Conservation (phyloP, 2,329 filamentous ascomycete genomes). For the Chlorencoelia australis region DNA sequence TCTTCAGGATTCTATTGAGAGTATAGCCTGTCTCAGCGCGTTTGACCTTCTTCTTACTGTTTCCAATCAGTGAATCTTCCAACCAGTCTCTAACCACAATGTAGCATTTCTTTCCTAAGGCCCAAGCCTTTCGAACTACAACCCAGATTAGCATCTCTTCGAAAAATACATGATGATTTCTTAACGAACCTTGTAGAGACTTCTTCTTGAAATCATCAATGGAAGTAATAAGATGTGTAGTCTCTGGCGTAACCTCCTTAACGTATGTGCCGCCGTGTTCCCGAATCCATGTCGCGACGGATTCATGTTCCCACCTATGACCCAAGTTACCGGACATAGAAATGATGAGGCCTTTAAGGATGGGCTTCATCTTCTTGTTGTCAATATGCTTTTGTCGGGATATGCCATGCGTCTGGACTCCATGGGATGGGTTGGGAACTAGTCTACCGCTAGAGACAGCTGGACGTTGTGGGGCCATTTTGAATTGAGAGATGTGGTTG, state of each 20-base stretch:
- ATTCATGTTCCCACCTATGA: constrained; percentile 35
- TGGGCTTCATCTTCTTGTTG: constrained; percentile 24
- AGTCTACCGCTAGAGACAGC: no score
- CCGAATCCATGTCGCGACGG: constrained; percentile 57
- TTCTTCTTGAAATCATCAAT: constrained; percentile 45
- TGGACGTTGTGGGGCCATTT: no score
- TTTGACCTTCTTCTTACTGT: constrained; percentile 23
- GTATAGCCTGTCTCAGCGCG: constrained; percentile 12
- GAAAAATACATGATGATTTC: neutral
- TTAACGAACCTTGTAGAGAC: constrained; percentile 14
- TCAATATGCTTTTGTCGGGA: no score
- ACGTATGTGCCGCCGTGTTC: constrained; percentile 50
- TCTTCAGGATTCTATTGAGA: constrained; percentile 13
- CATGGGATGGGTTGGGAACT: no score
- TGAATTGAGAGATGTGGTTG: no score
- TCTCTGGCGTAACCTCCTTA: constrained; percentile 37
- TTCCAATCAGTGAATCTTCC: constrained; percentile 29
- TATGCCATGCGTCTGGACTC: no score
- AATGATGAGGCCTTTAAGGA: constrained; percentile 45
- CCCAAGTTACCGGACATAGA: constrained; percentile 49
- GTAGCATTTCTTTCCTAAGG: constrained; percentile 27
- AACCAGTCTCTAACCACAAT: constrained; percentile 39
- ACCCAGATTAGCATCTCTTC: neutral
- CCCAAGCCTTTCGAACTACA: constrained; percentile 32
- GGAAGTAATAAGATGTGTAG: constrained; percentile 66